Base-by-base conservation (phyloP, 768 basidiomycete species). In the Pulveroboletus sp. region DNA sequence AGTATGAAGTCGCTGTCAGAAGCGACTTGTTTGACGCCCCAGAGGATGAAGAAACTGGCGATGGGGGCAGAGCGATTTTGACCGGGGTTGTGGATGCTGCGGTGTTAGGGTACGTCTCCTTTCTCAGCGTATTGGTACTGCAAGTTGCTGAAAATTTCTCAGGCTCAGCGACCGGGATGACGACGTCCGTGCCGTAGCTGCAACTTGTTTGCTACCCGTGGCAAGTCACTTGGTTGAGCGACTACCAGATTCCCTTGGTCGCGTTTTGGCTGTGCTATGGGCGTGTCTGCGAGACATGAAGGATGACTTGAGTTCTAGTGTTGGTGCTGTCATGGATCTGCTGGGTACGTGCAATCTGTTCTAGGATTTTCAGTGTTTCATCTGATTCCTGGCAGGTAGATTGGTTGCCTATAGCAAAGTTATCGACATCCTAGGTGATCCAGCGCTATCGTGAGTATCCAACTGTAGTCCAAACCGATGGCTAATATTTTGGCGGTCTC, bases 1-100 rank as follows among this genome's bases (percentile, higher is more conserved):
- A 97, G 73, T 98, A 98, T 65, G 91, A 97, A 67, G 93, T 98
- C 31, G 96, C 95, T 13, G 96, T 98, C 16, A 75, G 93, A 55
- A 82, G 77, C 46, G 93, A 96, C 64, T 71, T 97, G 20, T 83
- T 98, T 49, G 69, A 65, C 22, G 63, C 71, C 7, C 58, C 60
- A 35, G 67, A 53, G 54, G 73, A 69, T 24, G 68, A 66, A 31
- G 68, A 69, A 4, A 54, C 64, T 11, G 64, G 64, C n/a, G 64
- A 70, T 49, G 66, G 64, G 6, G 85, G 83, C 16, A 73, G 68
- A 51, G 72, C 76, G 16, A 74, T 96, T 17, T 70, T 99, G 40
- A 74, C 77, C 26, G 89, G 85, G 24, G 89, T 98, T 11, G 89
- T 98, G 2, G 86, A 91, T 52, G 92, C 91, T 26, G 93, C 93